phyloP scores from a whole-genome alignment of 169 alveolate genomes.

The Neospora caninum region DNA sequence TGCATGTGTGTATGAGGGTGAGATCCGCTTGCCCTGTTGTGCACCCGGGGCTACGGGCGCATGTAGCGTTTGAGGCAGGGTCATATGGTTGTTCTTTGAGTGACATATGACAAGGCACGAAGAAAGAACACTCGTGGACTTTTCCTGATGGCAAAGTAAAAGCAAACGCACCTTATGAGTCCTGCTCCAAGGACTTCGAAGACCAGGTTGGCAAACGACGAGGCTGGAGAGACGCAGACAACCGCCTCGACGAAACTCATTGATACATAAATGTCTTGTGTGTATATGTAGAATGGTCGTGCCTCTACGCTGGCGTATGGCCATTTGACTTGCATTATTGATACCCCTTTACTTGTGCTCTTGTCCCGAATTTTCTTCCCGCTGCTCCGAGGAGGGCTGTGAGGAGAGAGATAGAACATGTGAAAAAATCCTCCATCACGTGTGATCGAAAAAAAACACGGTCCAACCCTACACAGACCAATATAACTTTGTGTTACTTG shows the following conservation, averaged over 20 bases:
- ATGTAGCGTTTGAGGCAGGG: too few species aligned
- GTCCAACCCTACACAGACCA: too few species aligned
- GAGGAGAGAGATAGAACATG: not conserved
- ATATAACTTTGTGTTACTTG: too few species aligned
- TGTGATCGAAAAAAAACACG: too few species aligned
- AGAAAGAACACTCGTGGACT: too few species aligned
- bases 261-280: not conserved
- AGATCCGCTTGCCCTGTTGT: too few species aligned
- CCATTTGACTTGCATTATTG: not conserved
- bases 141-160: too few species aligned
- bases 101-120: too few species aligned
- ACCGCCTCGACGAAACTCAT: not conserved
- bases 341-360: not conserved
- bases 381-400: too few species aligned
- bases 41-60: too few species aligned
- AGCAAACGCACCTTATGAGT: not conserved
- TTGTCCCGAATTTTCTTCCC: not conserved
- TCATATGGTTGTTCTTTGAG: too few species aligned
- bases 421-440: not conserved
- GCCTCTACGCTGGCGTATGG: not conserved
- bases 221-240: not conserved
- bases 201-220: not conserved
- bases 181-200: constrained; percentile 2
- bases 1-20: too few species aligned
- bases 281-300: not conserved